These are phyloP conservation scores for Brassica hybrid DNA, from an alignment of 441 rosid genomes.

Conservation along the genomic window DNA sequence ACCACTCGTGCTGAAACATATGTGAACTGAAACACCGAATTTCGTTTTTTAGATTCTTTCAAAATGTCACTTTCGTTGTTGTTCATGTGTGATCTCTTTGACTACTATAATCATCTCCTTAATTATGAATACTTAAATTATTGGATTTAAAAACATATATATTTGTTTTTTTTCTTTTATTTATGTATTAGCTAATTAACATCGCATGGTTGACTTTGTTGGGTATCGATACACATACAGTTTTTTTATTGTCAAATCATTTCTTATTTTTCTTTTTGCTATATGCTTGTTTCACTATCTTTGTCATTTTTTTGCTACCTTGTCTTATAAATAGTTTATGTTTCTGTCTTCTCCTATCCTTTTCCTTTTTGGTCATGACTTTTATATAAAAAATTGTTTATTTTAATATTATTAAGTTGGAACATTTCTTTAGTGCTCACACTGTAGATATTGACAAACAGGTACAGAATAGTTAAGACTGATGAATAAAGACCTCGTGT, in stretches of 20 bases:
- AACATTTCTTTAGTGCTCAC: slow-evolving; percentile 22
- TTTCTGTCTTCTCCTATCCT: slow-evolving; percentile 3
- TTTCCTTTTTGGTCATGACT: not conserved
- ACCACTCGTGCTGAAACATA: slow-evolving; percentile 7
- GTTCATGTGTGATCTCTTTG: slow-evolving; percentile 25
- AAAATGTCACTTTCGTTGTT: not conserved
- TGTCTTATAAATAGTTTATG: not conserved
- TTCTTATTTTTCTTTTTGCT: not conserved
- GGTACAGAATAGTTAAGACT: slow-evolving; percentile 7
- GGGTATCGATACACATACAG: not conserved
- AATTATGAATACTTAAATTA: not conserved
- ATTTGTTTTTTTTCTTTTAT: not conserved
- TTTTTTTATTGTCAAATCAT: not conserved
- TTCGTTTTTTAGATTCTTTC: not conserved
- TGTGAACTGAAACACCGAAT: slow-evolving; percentile 34
- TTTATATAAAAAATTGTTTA: not conserved
- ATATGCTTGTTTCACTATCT: slow-evolving; percentile 2
- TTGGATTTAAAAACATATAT: not conserved
- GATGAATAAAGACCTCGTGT: slow-evolving; percentile 36
- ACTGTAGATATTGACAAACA: slow-evolving; percentile 24
- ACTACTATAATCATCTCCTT: slow-evolving; percentile 13
- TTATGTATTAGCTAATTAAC: slow-evolving; percentile 1
- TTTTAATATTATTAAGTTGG: not conserved
- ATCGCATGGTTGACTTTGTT: not conserved
- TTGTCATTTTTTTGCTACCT: slow-evolving; percentile 9